Conservation (phyloP, 2,329 filamentous ascomycete genomes). For the Aspergillus sp. region DNA sequence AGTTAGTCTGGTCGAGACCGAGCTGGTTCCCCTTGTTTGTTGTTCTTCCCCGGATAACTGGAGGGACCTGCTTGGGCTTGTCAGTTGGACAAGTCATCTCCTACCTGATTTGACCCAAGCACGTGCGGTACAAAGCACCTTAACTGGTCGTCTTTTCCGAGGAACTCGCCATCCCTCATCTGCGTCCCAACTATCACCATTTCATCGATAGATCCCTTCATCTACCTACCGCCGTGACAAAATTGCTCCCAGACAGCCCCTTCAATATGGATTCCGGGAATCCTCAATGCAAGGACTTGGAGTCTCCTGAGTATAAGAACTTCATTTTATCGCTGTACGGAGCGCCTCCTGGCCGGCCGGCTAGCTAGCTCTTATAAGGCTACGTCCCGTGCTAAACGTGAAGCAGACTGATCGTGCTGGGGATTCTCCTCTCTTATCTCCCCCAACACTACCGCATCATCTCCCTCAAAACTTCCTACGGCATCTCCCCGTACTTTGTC, state of each 20-base stretch:
- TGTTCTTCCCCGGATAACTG: not conserved
- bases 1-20: not conserved
- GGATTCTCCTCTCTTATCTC: slow-evolving; percentile 88
- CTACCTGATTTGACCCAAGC: not conserved
- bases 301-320: slow-evolving; percentile 52
- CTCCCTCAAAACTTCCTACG: slow-evolving; percentile 78
- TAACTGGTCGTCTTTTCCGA: not conserved
- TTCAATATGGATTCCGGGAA: slow-evolving; percentile 24
- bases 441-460: slow-evolving; percentile 95
- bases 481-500: slow-evolving; percentile 93
- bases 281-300: slow-evolving; percentile 51
- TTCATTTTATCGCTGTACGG: slow-evolving; percentile 55
- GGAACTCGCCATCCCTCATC: not conserved
- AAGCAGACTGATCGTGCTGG: slow-evolving; percentile 70
- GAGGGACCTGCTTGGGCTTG: not conserved
- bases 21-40: not conserved
- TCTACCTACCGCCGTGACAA: not conserved
- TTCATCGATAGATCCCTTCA: not conserved
- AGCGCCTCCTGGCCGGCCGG: not conserved
- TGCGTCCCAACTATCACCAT: not conserved
- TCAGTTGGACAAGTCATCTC: not conserved
- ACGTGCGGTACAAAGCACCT: not conserved
- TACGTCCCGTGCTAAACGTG: slow-evolving; percentile 15
- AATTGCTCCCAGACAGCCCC: not conserved
- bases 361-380: slow-evolving; percentile 7